Evolutionary conservation across 805 yeast genomes (phyloP).

Genomic region (Hanseniaspora lachancei): DNA sequence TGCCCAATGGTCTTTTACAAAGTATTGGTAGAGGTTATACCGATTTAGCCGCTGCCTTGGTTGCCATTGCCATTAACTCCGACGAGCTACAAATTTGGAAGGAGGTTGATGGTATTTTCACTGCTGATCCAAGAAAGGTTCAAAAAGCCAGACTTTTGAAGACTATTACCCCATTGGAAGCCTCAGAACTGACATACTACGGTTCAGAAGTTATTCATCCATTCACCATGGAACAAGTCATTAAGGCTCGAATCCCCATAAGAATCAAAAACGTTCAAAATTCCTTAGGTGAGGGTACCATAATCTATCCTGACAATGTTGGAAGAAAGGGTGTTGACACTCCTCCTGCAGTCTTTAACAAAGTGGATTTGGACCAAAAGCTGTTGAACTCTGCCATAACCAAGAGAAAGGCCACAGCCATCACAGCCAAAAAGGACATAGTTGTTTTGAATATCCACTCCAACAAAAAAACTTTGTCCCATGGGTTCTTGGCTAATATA

Average conservation of each 20-base stretch:
- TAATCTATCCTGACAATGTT: constrained; percentile 82
- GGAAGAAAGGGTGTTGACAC: constrained; percentile 78
- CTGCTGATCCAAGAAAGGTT: constrained; percentile 96
- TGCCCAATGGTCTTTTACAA: constrained; percentile 89
- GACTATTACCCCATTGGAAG: constrained; percentile 95
- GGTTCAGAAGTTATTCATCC: constrained; percentile 98
- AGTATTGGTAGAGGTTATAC: constrained; percentile 97
- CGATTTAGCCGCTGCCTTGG: constrained; percentile 90
- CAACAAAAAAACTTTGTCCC: constrained; percentile 80
- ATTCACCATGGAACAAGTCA: constrained; percentile 98
- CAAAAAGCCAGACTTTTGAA: constrained; percentile 72
- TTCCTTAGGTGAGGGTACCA: constrained; percentile 85
- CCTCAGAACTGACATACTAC: constrained; percentile 93
- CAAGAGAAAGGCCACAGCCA: constrained; percentile 78
- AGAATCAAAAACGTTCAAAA: constrained; percentile 92
- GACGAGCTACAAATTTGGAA: constrained; percentile 97
- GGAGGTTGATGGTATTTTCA: constrained; percentile 96
- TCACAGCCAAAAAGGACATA: constrained; percentile 85
- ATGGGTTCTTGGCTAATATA: constrained; percentile 86
- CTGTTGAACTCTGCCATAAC: constrained; percentile 33
- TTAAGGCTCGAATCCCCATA: constrained; percentile 88
- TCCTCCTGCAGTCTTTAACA: constrained; percentile 90
- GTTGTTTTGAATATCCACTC: constrained; percentile 89
- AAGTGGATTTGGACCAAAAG: constrained; percentile 28
- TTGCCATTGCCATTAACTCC: constrained; percentile 85